Evolutionary conservation across 2,329 filamentous ascomycete species (phyloP).

Genomic region (Botrytis galanthina): DNA sequence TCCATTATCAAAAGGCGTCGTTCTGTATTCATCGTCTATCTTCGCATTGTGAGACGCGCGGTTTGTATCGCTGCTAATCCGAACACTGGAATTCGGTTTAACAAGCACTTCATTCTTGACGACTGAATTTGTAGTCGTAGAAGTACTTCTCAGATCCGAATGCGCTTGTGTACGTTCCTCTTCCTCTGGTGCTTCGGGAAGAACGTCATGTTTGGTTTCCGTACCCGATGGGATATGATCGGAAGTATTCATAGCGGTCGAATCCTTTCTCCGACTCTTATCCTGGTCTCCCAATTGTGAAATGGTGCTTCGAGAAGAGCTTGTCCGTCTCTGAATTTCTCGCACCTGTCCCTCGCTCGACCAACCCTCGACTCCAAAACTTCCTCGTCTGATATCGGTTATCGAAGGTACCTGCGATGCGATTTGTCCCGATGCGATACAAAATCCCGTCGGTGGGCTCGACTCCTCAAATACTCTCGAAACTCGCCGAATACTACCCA

Average conservation of each 20-base stretch:
- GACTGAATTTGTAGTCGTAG: neutral
- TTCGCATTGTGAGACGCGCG: constrained; percentile 26
- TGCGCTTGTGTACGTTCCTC: constrained; percentile 12
- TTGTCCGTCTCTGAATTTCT: constrained; percentile 35
- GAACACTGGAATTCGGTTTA: neutral
- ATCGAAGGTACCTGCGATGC: constrained; percentile 38
- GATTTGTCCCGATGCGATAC: constrained; percentile 48
- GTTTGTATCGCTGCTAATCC: constrained; percentile 30
- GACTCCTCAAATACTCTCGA: constrained; percentile 46
- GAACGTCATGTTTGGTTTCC: constrained; percentile 27
- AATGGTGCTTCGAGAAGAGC: constrained; percentile 26
- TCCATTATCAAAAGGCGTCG: constrained; percentile 54
- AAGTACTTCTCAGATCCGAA: neutral
- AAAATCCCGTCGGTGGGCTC: constrained; percentile 48
- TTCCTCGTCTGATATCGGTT: constrained; percentile 36
- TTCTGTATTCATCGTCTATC: constrained; percentile 30
- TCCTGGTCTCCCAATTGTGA: constrained; percentile 25
- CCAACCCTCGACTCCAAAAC: constrained; percentile 37
- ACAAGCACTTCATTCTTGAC: neutral
- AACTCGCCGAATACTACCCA: constrained; percentile 34
- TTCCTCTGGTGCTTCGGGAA: constrained; percentile 30
- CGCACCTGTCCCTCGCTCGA: constrained; percentile 35
- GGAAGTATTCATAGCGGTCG: constrained; percentile 21
- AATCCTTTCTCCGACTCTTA: constrained; percentile 23
- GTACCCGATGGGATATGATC: constrained; percentile 14